phyloP scores from a whole-genome alignment of 441 rosid species.

The Eutrema salsugineum region DNA sequence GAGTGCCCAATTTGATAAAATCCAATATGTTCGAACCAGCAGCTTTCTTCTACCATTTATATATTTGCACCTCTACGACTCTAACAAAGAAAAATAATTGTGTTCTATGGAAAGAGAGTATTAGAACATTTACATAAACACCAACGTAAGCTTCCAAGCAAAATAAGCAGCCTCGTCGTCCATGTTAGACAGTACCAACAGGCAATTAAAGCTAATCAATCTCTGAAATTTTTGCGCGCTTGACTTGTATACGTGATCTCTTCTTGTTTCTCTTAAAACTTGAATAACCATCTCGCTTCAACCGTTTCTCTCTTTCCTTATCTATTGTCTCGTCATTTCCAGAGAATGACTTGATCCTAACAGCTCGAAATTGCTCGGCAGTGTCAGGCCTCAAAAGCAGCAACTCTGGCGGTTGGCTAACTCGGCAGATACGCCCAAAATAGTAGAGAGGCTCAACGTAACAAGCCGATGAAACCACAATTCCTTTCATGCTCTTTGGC shows the following conservation, averaged over 20 bases:
- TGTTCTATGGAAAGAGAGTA: neutral
- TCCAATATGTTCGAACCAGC: neutral
- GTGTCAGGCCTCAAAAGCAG: constrained; percentile 23
- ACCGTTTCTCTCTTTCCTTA: constrained; percentile 29
- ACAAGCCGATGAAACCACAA: constrained; percentile 62
- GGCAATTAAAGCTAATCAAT: constrained; percentile 5
- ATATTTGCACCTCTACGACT: neutral
- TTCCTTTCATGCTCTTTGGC: constrained; percentile 64
- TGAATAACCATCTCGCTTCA: constrained; percentile 7
- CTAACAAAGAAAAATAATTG: neutral
- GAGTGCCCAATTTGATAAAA: neutral
- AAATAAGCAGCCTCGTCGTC: neutral
- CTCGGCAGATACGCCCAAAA: constrained; percentile 51
- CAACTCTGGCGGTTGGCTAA: constrained; percentile 28
- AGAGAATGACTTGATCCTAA: constrained; percentile 14
- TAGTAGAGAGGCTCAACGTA: constrained; percentile 60
- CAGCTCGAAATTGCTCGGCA: constrained; percentile 21
- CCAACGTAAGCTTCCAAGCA: neutral
- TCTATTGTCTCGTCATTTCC: neutral
- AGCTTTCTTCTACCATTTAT: neutral
- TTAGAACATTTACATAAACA: neutral
- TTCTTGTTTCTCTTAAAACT: constrained; percentile 13
- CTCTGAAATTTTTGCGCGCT: constrained; percentile 11
- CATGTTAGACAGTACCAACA: neutral
- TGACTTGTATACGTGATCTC: constrained; percentile 23